Base-by-base conservation (phyloP, 2,329 filamentous ascomycete species). In the Sarocladium kiliense region DNA sequence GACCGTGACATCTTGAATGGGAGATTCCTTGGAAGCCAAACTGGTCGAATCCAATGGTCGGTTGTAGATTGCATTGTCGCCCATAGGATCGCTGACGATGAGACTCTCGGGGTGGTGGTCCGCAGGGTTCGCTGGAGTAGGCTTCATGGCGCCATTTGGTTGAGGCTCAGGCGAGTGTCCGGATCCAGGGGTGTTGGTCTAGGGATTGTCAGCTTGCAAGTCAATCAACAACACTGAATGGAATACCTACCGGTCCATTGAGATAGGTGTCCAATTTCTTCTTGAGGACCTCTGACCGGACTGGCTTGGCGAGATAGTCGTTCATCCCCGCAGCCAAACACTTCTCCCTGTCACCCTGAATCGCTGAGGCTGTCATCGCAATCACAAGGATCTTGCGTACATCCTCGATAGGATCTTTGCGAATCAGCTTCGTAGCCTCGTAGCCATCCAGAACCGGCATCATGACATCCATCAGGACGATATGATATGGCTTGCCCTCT, bases 251-350 rank as follows among this genome's bases (percentile, higher is more conserved):
- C 49, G 71, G 66, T 41, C 65, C 67, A 37, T 68, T 73, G 25
- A 81, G 73, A 61, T 84, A 84, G 2, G 76, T 75, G 42, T 83
- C 80, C 57, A 97, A 74, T 74, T 97, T 93, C 65, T 85, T 85
- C 71, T 90, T 94, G 54, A 97, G 76, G 39, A 95, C 86, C 47
- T 92, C 88, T 3, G 89, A 90, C 58, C 91, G 82, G n/a, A 97
- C 93, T 1, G 93, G 93, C 68, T 97, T 97, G 16, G 93, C 91
- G 1, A 97, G 81, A 64, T 97, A 97, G 65, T 97, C 94, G 69
- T 97, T 96, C 93, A 97, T 97, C 44, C 93, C 93, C 1, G 91
- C 90, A 51, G 91, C 90, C n/a, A 97, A 75, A 63, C 93, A 97
- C 72, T 96, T 97, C 68, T 97, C 93, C 49, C 92, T 81, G 67